Conservation (phyloP, 2,329 filamentous ascomycete species). For the Chlorencoelia australis region DNA sequence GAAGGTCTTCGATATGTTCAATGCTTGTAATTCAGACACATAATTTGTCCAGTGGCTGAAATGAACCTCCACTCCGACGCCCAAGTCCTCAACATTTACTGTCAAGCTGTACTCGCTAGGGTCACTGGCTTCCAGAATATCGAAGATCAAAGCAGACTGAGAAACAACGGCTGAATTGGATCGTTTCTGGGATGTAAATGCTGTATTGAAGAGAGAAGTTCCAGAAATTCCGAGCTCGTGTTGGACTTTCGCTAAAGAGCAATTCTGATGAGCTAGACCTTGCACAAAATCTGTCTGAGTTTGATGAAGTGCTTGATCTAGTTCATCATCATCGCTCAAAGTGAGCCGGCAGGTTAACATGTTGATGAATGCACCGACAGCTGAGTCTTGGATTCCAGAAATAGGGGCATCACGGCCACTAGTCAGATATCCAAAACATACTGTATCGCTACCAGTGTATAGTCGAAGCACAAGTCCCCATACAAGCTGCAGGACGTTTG, state of each 20-base stretch:
- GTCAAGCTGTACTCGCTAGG: constrained; percentile 33
- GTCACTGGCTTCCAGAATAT: constrained; percentile 26
- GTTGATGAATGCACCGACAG: constrained; percentile 8
- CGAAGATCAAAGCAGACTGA: background rate
- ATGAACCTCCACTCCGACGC: constrained; percentile 28
- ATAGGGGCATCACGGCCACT: constrained; percentile 7
- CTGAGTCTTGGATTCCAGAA: constrained; percentile 5
- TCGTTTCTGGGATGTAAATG: constrained; percentile 29
- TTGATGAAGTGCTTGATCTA: constrained; percentile 3
- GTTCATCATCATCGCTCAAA: background rate
- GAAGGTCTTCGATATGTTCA: constrained; percentile 6
- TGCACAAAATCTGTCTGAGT: constrained; percentile 6
- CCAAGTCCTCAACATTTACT: constrained; percentile 30
- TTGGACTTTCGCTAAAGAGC: constrained; percentile 8
- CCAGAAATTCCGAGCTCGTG: constrained; percentile 30
- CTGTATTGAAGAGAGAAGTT: constrained; percentile 32
- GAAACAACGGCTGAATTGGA: constrained; percentile 7
- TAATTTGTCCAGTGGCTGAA: constrained; percentile 25
- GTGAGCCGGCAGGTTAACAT: constrained; percentile 6
- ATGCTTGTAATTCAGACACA: constrained; percentile 3
- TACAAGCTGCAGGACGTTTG: constrained; percentile 29
- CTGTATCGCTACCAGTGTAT: constrained; percentile 26
- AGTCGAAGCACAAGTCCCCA: constrained; percentile 33
- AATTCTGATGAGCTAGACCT: constrained; percentile 5
- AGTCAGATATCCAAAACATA: constrained; percentile 33